Percentiles rank a stretch among this genome's conserved stretches.
phyloP scores from a whole-genome alignment of 1,139 yeast genomes.

The Tardiomyces blankii region DNA sequence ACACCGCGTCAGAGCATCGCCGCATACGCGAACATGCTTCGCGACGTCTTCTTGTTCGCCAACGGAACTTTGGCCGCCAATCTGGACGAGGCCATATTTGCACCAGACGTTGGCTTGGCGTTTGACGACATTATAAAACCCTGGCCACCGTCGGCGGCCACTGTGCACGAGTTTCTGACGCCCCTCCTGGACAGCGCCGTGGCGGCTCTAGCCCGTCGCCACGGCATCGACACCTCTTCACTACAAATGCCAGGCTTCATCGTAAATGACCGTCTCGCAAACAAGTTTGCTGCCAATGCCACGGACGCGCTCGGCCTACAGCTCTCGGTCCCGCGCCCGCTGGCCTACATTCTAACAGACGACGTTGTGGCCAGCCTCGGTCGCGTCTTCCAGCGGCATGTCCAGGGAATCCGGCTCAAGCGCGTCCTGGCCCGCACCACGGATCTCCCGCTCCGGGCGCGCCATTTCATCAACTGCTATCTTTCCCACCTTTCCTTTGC shows the following conservation, averaged over 20 bases:
- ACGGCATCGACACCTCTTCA: neutral
- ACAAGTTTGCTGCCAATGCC: neutral
- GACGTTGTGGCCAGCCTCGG: neutral
- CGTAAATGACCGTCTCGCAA: neutral
- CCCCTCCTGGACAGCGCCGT: neutral
- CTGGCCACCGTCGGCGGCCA: neutral
- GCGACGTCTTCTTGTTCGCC: neutral
- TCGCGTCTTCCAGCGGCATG: neutral
- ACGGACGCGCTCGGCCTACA: neutral
- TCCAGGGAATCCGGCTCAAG: neutral
- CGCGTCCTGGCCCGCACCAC: neutral
- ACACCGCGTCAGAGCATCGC: neutral
- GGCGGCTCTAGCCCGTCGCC: neutral
- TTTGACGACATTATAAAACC: neutral
- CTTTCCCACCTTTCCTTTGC: neutral
- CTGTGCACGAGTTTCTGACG: neutral
- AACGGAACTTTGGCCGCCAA: neutral
- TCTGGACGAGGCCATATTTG: neutral
- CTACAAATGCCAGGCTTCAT: neutral
- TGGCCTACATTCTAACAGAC: neutral
- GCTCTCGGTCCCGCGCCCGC: neutral
- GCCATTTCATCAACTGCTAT: neutral
- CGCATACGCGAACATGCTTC: neutral
- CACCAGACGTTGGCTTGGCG: neutral
- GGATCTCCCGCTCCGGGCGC: neutral